Evolutionary conservation across 331 rosid species (phyloP).

Genomic region (Pyrus hybrid): DNA sequence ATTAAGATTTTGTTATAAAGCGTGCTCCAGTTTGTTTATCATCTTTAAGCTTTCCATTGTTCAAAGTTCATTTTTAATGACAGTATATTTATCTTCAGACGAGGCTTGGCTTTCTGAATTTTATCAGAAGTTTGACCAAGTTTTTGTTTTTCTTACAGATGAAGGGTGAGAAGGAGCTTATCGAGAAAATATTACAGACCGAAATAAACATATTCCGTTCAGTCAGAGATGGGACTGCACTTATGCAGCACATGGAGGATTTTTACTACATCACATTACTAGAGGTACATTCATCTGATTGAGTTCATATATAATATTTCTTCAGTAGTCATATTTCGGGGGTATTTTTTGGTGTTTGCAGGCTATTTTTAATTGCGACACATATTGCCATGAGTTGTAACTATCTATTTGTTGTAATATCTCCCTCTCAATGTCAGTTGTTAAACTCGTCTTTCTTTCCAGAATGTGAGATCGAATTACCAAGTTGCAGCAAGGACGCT

Average conservation of each 20-base stretch:
- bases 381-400: background rate
- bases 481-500: constrained; percentile 33
- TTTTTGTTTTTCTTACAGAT: constrained; percentile 38
- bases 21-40: background rate
- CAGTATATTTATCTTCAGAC: background rate
- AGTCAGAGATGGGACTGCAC: constrained; percentile 92
- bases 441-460: constrained; percentile 8
- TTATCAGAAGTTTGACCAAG: constrained; percentile 3
- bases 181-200: constrained; percentile 78
- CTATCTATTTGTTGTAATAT: background rate
- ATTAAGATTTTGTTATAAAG: background rate
- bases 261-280: constrained; percentile 81
- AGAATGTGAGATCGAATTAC: constrained; percentile 74
- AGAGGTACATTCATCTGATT: constrained; percentile 46
- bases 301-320: background rate
- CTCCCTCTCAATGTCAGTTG: background rate
- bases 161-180: constrained; percentile 92
- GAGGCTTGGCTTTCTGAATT: constrained; percentile 3
- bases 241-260: constrained; percentile 99
- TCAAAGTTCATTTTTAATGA: background rate
- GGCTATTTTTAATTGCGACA: background rate
- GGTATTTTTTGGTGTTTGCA: background rate
- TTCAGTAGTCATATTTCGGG: background rate
- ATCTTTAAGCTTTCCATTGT: background rate
- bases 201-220: constrained; percentile 89